Conservation (phyloP, 2,329 filamentous ascomycete genomes). For the Aspergillus eucalypticola region DNA sequence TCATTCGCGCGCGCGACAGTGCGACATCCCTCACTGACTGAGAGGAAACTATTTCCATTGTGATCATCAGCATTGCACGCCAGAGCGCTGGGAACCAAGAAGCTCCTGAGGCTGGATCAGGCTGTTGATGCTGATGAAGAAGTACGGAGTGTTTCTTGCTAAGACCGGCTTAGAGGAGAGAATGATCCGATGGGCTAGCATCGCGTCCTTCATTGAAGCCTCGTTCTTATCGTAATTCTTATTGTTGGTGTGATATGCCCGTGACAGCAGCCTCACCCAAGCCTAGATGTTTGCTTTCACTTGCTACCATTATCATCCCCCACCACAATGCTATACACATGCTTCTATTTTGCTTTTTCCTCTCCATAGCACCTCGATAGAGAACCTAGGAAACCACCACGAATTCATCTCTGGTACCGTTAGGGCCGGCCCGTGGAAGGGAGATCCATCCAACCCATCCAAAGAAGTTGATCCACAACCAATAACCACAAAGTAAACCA, state of each 20-base stretch:
- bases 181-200: slow-evolving; percentile 3
- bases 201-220: neutral
- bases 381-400: too few species aligned
- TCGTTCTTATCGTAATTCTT: neutral
- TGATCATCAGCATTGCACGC: neutral
- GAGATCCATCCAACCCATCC: slow-evolving; percentile 24
- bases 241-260: neutral
- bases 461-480: neutral
- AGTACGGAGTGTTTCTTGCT: neutral
- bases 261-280: neutral
- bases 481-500: neutral
- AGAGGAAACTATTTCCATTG: slow-evolving; percentile 9
- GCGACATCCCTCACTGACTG: slow-evolving; percentile 13
- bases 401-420: slow-evolving; percentile 21
- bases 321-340: neutral
- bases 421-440: slow-evolving; percentile 27
- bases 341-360: neutral
- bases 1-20: slow-evolving; percentile 13
- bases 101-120: neutral
- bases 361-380: neutral
- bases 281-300: neutral
- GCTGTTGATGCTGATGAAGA: neutral
- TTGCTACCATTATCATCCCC: neutral
- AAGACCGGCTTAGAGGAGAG: neutral
- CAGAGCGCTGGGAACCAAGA: slow-evolving; percentile 1